phyloP scores from a whole-genome alignment of 768 basidiomycete genomes.

The Serendipita sp. region DNA sequence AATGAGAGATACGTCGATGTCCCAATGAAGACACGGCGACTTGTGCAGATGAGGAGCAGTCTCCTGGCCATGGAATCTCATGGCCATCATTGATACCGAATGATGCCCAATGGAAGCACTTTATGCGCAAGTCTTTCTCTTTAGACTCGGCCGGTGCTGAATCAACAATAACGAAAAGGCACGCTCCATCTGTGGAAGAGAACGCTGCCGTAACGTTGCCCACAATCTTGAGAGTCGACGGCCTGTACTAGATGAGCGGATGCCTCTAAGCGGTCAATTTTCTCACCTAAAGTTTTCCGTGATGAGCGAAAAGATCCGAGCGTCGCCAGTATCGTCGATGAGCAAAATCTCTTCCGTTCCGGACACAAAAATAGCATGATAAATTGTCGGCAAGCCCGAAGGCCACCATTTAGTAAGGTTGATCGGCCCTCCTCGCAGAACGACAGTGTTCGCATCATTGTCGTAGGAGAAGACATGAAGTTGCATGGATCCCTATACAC shows the following conservation, averaged over 20 bases:
- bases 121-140: conserved; percentile 15
- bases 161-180: conserved; percentile 25
- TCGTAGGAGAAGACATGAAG: conserved; percentile 34
- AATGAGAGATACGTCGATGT: conserved; percentile 26
- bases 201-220: conserved; percentile 21
- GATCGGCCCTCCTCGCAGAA: conserved; percentile 27
- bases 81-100: conserved; percentile 36
- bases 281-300: conserved; percentile 38
- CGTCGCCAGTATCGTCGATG: conserved; percentile 27
- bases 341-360: conserved; percentile 38
- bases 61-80: conserved; percentile 12
- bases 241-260: conserved; percentile 18
- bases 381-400: conserved; percentile 16
- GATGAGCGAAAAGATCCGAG: conserved; percentile 37
- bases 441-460: conserved; percentile 23
- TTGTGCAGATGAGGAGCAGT: conserved; percentile 9
- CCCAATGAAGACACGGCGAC: conserved; percentile 30
- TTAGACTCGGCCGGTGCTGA: background rate
- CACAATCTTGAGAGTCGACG: conserved; percentile 27
- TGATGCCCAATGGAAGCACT: conserved; percentile 38
- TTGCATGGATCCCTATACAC: conserved; percentile 12
- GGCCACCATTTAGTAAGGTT: conserved; percentile 32
- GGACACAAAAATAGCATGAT: conserved; percentile 27
- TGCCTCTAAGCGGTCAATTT: background rate
- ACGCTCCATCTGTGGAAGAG: conserved; percentile 40